phyloP scores from a whole-genome alignment of 192 early-diverging fungal species.

The Rhizophagus clarus region DNA sequence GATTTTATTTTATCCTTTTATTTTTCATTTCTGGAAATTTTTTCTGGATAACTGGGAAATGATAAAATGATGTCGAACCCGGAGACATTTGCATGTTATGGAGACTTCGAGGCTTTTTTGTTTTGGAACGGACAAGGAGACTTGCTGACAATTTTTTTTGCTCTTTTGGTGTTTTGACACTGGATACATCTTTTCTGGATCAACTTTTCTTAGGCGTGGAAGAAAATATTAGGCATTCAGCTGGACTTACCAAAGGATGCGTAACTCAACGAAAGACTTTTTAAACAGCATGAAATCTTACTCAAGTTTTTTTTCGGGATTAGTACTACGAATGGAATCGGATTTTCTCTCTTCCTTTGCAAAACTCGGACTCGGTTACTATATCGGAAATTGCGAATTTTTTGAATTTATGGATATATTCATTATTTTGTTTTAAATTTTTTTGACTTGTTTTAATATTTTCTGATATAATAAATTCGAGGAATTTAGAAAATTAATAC shows the following conservation, averaged over 20 bases:
- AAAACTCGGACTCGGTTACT: neutral
- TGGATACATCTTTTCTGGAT: conserved; percentile 15
- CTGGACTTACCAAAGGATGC: neutral
- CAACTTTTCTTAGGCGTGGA: conserved; percentile 10
- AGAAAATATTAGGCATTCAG: conserved; percentile 7
- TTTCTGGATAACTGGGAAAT: conserved; percentile 17
- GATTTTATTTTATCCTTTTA: neutral
- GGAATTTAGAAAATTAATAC: neutral
- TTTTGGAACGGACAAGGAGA: conserved; percentile 13
- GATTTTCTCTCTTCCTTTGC: neutral
- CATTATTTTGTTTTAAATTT: neutral
- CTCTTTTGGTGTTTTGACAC: conserved; percentile 16
- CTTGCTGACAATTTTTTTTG: conserved; percentile 24
- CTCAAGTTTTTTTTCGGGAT: conserved; percentile 11
- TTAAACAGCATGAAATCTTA: neutral
- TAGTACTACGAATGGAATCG: neutral
- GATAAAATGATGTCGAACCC: neutral
- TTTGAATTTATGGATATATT: neutral
- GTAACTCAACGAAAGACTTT: neutral
- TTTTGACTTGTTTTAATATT: too few relatives aligned
- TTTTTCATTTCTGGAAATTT: neutral
- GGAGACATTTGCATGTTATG: neutral
- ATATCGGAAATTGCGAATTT: neutral
- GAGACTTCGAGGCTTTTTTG: neutral
- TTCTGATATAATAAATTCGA: neutral